A percentile compares a stretch with the other conserved stretches of the same genome.
Conservation (phyloP, 768 basidiomycete genomes). For the Hemileccinum impolitum region DNA sequence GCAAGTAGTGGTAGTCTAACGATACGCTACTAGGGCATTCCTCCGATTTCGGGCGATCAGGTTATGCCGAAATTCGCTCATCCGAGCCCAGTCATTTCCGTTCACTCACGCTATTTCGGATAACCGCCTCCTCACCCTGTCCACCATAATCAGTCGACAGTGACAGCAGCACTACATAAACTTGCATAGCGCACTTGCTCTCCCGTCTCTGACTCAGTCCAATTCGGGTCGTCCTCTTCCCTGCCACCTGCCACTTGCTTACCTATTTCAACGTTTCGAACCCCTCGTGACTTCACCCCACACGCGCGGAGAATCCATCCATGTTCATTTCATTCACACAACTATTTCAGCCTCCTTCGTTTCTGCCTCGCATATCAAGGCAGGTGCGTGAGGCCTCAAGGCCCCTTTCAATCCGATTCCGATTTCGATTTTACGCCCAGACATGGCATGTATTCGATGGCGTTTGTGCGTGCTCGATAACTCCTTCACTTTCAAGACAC, state of each 20-base stretch:
- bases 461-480: conserved; percentile 23
- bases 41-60: conserved; percentile 5
- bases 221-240: conserved; percentile 3
- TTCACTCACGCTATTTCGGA: conserved; percentile 8
- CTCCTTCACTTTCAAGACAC: conserved; percentile 2
- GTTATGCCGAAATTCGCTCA: background rate
- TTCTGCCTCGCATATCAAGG: conserved; percentile 25
- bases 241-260: conserved; percentile 7
- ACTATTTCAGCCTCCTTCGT: conserved; percentile 15
- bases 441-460: conserved; percentile 10
- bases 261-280: conserved; percentile 12
- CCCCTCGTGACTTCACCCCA: conserved; percentile 25
- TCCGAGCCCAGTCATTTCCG: conserved; percentile 12
- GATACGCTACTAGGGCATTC: no score
- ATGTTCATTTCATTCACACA: conserved; percentile 21
- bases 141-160: background rate
- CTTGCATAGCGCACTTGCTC: conserved; percentile 1
- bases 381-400: conserved; percentile 16
- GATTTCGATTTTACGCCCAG: conserved; percentile 21
- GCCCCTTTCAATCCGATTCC: conserved; percentile 6
- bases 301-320: conserved; percentile 28
- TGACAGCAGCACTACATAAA: conserved; percentile 12
- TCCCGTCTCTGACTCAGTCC: conserved; percentile 9
- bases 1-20: no score
- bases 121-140: background rate